phyloP scores from a whole-genome alignment of 2,329 filamentous ascomycete genomes.

The Fusarium marasasianum region DNA sequence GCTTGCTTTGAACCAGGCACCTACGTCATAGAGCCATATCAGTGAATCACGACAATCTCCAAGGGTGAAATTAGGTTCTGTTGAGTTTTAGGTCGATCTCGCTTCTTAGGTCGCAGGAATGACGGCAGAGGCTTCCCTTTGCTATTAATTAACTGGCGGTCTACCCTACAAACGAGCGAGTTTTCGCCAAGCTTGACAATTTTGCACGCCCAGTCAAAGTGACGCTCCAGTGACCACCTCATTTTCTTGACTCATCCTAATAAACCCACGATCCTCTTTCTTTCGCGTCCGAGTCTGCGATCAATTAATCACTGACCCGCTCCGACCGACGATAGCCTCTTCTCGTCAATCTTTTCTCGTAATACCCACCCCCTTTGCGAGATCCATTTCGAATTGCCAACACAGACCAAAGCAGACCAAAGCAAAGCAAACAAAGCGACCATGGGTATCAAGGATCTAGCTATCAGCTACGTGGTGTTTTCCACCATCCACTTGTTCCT shows the following conservation, averaged over 20 bases:
- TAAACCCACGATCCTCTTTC: constrained; percentile 1
- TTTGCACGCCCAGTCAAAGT: not conserved
- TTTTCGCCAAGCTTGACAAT: not conserved
- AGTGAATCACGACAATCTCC: constrained; percentile 31
- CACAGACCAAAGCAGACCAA: not conserved
- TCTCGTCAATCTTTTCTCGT: not conserved
- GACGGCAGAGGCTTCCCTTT: constrained; percentile 28
- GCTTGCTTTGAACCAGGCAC: not conserved
- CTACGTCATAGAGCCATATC: constrained; percentile 27
- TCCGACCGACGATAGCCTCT: constrained; percentile 5
- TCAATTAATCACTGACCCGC: not conserved
- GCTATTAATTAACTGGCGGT: constrained; percentile 20
- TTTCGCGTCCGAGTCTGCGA: not conserved
- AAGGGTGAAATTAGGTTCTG: not conserved
- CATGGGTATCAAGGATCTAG: constrained; percentile 58
- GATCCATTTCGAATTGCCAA: not conserved
- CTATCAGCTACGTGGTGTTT: constrained; percentile 64
- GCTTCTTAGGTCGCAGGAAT: constrained; percentile 8
- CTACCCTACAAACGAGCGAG: not conserved
- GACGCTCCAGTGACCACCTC: constrained; percentile 7
- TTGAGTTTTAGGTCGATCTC: constrained; percentile 5
- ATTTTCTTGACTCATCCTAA: not conserved
- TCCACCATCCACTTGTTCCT: constrained; percentile 76
- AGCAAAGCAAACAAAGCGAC: not conserved
- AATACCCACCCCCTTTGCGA: not conserved